Conservation (phyloP, 495 filamentous ascomycete genomes). For the Hypomontagnella monticulosa region DNA sequence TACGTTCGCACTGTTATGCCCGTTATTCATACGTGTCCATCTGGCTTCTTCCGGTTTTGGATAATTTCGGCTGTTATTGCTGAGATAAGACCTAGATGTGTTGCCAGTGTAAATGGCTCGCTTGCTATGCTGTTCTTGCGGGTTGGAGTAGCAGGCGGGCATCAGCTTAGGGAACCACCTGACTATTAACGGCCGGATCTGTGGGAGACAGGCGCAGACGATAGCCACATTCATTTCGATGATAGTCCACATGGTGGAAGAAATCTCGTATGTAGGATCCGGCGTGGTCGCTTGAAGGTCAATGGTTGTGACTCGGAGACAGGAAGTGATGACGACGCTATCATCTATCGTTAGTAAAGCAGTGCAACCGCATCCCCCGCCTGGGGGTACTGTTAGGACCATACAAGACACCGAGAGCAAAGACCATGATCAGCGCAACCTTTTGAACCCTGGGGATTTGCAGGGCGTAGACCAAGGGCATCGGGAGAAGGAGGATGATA, state of each 20-base stretch:
- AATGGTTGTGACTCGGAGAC: constrained; percentile 44
- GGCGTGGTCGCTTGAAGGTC: constrained; percentile 40
- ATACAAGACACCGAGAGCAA: constrained; percentile 63
- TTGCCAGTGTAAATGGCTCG: constrained; percentile 2
- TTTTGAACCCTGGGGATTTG: constrained; percentile 63
- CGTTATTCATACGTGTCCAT: constrained; percentile 24
- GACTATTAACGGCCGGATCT: constrained; percentile 40
- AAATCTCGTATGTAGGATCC: constrained; percentile 47
- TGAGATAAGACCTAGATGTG: constrained; percentile 18
- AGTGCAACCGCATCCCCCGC: background rate
- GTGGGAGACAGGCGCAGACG: constrained; percentile 60
- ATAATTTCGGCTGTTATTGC: constrained; percentile 15
- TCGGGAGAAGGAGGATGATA: constrained; percentile 64
- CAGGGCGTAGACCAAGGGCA: constrained; percentile 62
- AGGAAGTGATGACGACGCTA: constrained; percentile 47
- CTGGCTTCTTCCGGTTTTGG: constrained; percentile 15
- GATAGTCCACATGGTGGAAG: constrained; percentile 58
- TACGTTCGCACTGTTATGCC: background rate
- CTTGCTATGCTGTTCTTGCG: constrained; percentile 24
- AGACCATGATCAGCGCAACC: constrained; percentile 61
- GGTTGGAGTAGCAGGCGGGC: constrained; percentile 25
- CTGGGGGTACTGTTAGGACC: background rate
- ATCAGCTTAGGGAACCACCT: constrained; percentile 41
- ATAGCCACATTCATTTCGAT: constrained; percentile 59
- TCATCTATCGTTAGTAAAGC: constrained; percentile 11